Conservation (phyloP, 2,329 filamentous ascomycete species). For the Achaetomium macrosporum region DNA sequence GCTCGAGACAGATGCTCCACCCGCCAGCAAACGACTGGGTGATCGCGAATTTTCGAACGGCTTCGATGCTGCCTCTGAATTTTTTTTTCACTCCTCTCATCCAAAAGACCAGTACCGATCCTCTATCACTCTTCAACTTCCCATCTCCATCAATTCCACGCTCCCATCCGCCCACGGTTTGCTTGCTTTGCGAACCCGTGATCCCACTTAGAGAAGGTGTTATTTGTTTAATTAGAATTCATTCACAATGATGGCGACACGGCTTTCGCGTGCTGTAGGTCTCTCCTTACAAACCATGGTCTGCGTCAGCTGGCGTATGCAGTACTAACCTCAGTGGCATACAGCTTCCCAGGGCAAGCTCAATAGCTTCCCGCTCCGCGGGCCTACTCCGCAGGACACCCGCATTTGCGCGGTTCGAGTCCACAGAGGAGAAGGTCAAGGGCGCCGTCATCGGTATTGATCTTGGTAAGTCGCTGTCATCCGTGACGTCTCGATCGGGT, state of each 20-base stretch:
- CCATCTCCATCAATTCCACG: conserved; percentile 18
- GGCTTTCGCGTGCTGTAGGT: conserved; percentile 26
- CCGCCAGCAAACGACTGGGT: conserved; percentile 14
- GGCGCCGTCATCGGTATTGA: conserved; percentile 97
- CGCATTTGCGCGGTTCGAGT: conserved; percentile 72
- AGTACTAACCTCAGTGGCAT: conserved; percentile 9
- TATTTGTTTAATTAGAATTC: conserved; percentile 19
- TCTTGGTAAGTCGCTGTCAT: conserved; percentile 58
- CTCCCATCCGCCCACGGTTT: conserved; percentile 17
- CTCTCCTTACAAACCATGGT: neutral
- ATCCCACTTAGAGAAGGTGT: conserved; percentile 13
- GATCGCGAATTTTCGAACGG: conserved; percentile 23
- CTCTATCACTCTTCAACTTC: conserved; percentile 15
- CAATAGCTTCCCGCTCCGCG: conserved; percentile 62
- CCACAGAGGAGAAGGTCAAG: conserved; percentile 81
- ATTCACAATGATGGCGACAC: conserved; percentile 25
- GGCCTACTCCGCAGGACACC: conserved; percentile 62
- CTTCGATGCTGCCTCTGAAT: conserved; percentile 23
- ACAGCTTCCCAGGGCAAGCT: conserved; percentile 72
- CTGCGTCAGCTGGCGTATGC: neutral
- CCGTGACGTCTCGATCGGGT: conserved; percentile 3
- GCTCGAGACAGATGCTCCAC: conserved; percentile 14
- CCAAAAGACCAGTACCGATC: conserved; percentile 22
- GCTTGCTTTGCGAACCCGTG: conserved; percentile 15
- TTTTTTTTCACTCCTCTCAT: conserved; percentile 20